Evolutionary conservation across 805 yeast species (phyloP).

Genomic region (Kuraishia capsulata): DNA sequence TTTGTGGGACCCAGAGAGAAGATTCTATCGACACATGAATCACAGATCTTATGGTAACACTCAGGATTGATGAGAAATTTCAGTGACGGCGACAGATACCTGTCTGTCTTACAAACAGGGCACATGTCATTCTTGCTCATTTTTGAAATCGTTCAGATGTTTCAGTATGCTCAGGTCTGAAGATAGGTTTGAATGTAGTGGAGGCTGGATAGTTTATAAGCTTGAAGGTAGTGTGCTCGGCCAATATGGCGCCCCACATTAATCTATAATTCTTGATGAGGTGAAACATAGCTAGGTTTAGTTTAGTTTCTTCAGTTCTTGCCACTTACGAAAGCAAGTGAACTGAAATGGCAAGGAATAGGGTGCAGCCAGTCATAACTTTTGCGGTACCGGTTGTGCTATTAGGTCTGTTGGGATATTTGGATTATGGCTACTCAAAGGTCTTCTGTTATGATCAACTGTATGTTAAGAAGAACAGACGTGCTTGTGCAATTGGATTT

Average conservation of each 20-base stretch:
- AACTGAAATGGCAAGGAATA: too few relatives aligned
- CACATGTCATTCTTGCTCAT: conserved; percentile 28
- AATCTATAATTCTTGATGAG: too few relatives aligned
- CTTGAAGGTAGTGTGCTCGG: too few relatives aligned
- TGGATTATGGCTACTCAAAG: conserved; percentile 19
- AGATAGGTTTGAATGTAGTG: too few relatives aligned
- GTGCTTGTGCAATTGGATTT: conserved; percentile 20
- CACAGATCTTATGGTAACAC: conserved; percentile 97
- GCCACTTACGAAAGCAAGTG: too few relatives aligned
- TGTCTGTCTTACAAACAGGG: conserved; percentile 94
- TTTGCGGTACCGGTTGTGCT: too few relatives aligned
- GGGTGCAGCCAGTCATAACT: too few relatives aligned
- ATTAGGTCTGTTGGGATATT: conserved; percentile 14
- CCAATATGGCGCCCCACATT: too few relatives aligned
- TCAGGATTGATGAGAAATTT: conserved; percentile 90
- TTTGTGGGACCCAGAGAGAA: conserved; percentile 93
- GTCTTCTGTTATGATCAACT: conserved; percentile 15
- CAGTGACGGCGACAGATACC: conserved; percentile 90
- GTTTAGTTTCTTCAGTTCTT: too few relatives aligned
- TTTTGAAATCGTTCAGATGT: not conserved
- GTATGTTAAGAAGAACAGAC: conserved; percentile 34
- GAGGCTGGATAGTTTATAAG: too few relatives aligned
- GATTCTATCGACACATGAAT: conserved; percentile 91
- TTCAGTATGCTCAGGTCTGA: too few relatives aligned
- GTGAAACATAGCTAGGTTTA: too few relatives aligned